Base-by-base conservation (phyloP, 257 asterid genomes). In the Haberlea rhodopensis region DNA sequence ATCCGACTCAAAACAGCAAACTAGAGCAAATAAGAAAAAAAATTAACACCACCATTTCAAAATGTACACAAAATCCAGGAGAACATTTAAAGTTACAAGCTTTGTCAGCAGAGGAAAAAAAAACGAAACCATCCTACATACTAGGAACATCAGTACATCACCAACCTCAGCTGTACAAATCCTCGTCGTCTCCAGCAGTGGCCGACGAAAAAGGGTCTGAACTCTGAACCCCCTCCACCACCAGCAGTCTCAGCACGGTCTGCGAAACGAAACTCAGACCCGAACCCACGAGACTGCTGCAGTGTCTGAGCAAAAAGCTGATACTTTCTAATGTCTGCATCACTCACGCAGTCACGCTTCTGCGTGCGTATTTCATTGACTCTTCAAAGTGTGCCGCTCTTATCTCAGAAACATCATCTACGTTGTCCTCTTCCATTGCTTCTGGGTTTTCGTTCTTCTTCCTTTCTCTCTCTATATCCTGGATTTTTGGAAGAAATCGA, bases 221-320 rank as follows among this genome's bases (percentile, higher is more conserved):
- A 45, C 69, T 69, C 81, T 0, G 60, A 16, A 45, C 69, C 66
- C 20, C 72, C 79, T 9, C 67, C 65, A 32, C 71, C 60, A 40
- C 26, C 27, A 28, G 75, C 31, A 11, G 75, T 26, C 5, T 71
- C 79, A 1, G 73, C 29, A 1, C 71, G 72, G 32, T 73, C 79
- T 0, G 79, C 46, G 45, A 77, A 81, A 31, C 76, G 73, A 21
- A 77, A 74, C 40, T 81, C 80, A 8, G 79, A n/a, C 18, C 85
- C 80, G 1, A 77, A 24, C 5, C 80, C 85, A 23, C 78, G 74
- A 65, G 85, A 73, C 45, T 80, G 85, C 62, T 80, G 85, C 26
- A 80, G 60, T 1, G 82, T 80, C 69, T 80, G 85, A 1, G 82
- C 80, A 54, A 80, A 80, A 51, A 79, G 71, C 80, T 78, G 83